phyloP scores from a whole-genome alignment of 2,329 filamentous ascomycete species.

The Phialophora chinensis region DNA sequence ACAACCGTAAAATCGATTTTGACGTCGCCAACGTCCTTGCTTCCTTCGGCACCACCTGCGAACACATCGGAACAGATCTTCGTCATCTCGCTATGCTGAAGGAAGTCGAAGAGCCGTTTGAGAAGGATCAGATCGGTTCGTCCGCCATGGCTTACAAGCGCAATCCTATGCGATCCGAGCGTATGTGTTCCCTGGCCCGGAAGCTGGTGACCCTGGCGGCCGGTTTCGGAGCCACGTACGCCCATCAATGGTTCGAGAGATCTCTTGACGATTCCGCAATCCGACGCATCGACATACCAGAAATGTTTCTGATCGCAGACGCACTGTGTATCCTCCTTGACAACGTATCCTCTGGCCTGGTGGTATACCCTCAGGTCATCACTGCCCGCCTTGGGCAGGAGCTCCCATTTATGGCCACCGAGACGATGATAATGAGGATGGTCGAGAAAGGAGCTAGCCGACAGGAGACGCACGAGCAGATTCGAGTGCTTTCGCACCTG shows the following conservation, averaged over 20 bases:
- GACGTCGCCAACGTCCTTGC: slow-evolving; percentile 80
- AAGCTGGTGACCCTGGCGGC: slow-evolving; percentile 61
- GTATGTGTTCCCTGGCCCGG: slow-evolving; percentile 64
- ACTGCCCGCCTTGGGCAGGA: slow-evolving; percentile 71
- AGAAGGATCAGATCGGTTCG: slow-evolving; percentile 76
- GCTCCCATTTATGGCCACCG: slow-evolving; percentile 84
- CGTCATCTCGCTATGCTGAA: slow-evolving; percentile 76
- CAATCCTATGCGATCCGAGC: slow-evolving; percentile 63
- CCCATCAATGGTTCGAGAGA: slow-evolving; percentile 77
- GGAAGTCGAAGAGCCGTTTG: slow-evolving; percentile 84
- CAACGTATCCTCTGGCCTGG: slow-evolving; percentile 71
- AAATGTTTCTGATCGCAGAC: slow-evolving; percentile 72
- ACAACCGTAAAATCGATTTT: slow-evolving; percentile 81
- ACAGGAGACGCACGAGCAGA: slow-evolving; percentile 86
- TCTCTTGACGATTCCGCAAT: slow-evolving; percentile 60
- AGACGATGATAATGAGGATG: slow-evolving; percentile 77
- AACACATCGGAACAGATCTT: slow-evolving; percentile 76
- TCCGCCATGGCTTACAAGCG: slow-evolving; percentile 73
- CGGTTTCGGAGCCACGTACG: slow-evolving; percentile 69
- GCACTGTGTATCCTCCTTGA: slow-evolving; percentile 70
- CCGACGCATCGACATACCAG: slow-evolving; percentile 64
- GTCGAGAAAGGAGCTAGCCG: slow-evolving; percentile 72
- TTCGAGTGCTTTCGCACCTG: slow-evolving; percentile 80
- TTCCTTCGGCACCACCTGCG: slow-evolving; percentile 77
- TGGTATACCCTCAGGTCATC: slow-evolving; percentile 80